Evolutionary conservation across 129 eudicot genomes (phyloP).

Genomic region (Arctium lappa): DNA sequence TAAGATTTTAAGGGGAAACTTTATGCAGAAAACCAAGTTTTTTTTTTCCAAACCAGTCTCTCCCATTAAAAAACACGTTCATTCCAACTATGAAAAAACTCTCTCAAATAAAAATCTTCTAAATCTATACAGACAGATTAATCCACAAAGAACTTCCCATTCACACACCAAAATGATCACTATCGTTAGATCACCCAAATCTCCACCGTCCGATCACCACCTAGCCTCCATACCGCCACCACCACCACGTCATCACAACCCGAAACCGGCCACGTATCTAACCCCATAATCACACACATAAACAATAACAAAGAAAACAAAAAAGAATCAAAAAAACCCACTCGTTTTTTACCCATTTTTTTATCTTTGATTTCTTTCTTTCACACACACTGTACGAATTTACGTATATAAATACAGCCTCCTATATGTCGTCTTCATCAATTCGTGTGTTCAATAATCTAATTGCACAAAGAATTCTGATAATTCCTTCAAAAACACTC

Average conservation of each 20-base stretch:
- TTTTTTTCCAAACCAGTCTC: too few relatives aligned
- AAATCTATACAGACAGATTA: too few relatives aligned
- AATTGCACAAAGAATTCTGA: neutral
- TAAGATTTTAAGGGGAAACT: too few relatives aligned
- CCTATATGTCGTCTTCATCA: constrained; percentile 38
- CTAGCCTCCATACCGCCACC: neutral
- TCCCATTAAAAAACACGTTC: too few relatives aligned
- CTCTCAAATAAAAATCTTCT: too few relatives aligned
- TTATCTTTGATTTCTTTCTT: neutral
- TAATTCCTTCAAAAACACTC: constrained; percentile 22
- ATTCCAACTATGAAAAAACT: too few relatives aligned
- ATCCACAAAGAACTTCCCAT: too few relatives aligned
- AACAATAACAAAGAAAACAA: neutral
- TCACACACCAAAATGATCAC: neutral
- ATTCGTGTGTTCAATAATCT: constrained; percentile 25
- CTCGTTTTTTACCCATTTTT: neutral
- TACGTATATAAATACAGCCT: constrained; percentile 2
- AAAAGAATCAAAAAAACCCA: neutral
- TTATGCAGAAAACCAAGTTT: too few relatives aligned
- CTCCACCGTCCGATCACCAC: constrained; percentile 9
- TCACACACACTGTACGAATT: neutral
- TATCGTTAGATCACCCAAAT: constrained; percentile 11
- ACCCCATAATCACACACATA: constrained; percentile 3
- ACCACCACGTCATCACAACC: constrained; percentile 19
- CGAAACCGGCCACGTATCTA: constrained; percentile 18